Conservation (phyloP, 192 early-diverging fungal genomes). For the Fimicolochytrium jonesii region DNA sequence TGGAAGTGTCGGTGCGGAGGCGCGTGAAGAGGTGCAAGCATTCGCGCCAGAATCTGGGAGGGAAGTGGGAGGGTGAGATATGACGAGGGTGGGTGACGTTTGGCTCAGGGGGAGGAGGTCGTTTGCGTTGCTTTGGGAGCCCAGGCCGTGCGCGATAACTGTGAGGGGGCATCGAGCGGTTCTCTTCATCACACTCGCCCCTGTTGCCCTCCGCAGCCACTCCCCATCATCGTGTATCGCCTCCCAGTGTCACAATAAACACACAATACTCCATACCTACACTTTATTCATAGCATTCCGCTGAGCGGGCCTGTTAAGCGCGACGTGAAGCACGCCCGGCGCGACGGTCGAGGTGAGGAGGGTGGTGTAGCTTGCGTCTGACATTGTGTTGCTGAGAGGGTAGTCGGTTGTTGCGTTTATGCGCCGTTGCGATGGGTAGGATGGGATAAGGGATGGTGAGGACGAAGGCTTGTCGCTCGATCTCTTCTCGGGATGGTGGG, state of each 20-base stretch:
- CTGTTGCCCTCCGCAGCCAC: no score
- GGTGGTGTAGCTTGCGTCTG: no score
- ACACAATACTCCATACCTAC: constrained; percentile 31
- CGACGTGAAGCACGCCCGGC: constrained; percentile 64
- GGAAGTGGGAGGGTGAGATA: neutral
- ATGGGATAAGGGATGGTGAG: no score
- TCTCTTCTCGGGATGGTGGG: no score
- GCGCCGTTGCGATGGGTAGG: no score
- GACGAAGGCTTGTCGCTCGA: no score
- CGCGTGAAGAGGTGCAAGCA: constrained; percentile 55
- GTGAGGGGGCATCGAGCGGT: neutral
- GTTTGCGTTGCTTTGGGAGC: neutral
- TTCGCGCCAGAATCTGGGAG: constrained; percentile 61
- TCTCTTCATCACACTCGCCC: no score
- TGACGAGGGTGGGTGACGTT: no score
- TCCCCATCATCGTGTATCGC: neutral
- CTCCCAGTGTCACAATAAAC: no score
- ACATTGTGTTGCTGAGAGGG: neutral
- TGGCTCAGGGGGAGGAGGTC: no score
- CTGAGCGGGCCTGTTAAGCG: constrained; percentile 76
- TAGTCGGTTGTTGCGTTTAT: neutral
- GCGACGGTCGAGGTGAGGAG: neutral
- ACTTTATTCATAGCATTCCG: constrained; percentile 76
- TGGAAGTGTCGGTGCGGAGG: constrained; percentile 57
- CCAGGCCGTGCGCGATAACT: neutral